Conservation (phyloP, 108 stramenopile genomes). For the Tribonema minus region DNA sequence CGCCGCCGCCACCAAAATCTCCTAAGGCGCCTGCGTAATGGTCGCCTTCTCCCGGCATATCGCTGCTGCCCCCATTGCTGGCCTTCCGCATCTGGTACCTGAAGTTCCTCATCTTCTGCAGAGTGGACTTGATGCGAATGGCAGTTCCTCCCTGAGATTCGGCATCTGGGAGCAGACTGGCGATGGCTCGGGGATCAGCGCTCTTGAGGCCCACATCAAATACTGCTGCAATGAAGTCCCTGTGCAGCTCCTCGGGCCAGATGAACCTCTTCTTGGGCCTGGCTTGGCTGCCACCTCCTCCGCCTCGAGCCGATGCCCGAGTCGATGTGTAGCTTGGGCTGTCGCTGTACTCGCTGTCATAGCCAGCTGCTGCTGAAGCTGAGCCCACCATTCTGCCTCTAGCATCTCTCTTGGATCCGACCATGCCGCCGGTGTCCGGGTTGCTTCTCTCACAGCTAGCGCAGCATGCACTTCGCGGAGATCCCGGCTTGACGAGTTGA, state of each 20-base stretch:
- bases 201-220: constrained; percentile 34
- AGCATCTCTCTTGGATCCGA: too few species aligned
- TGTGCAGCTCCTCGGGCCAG: constrained; percentile 31
- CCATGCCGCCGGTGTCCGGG: too few species aligned
- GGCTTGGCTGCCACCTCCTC: too few species aligned
- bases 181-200: constrained; percentile 1
- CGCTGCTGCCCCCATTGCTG: neutral
- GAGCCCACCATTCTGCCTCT: too few species aligned
- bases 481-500: too few species aligned
- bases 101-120: constrained; percentile 32
- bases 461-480: too few species aligned
- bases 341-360: too few species aligned
- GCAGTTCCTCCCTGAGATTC: too few species aligned
- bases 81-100: constrained; percentile 34
- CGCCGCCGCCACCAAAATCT: neutral
- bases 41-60: neutral
- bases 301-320: too few species aligned
- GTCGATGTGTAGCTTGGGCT: too few species aligned
- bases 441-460: too few species aligned
- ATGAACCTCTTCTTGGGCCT: constrained; percentile 29
- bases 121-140: constrained; percentile 4
- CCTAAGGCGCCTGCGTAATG: neutral
- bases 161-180: neutral
- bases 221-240: constrained; percentile 33
- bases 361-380: too few species aligned